Evolutionary conservation across 805 yeast species (phyloP), one percentile per base, ranked within the genome.

Genomic region (Sugiyamaella floridensis): DNA sequence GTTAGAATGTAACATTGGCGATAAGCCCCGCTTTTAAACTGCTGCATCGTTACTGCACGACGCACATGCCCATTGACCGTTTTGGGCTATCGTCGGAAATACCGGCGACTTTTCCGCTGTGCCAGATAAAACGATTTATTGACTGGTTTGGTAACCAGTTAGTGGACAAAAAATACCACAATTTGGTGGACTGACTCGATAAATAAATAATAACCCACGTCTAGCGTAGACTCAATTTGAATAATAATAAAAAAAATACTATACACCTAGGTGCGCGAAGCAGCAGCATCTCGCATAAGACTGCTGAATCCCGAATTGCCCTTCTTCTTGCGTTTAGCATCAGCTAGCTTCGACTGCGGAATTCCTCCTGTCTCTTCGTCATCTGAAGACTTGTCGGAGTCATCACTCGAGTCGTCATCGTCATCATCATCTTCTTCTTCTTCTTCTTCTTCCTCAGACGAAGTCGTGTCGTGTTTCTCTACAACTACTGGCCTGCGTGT

Each of bases 291-390:
- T 40, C 51, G 54, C 41, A 57, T 42, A 5, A 57, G 48, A 19
- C 53, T 53, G n/a, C 34, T 40, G 20, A 57, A 54, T 9, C 57
- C 58, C 12, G 51, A 45, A 45, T 55, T 57, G 34, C 45, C 26
- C 47, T 49, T 51, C 51, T 52, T 54, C 42, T 49, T 48, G n/a
- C 37, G 37, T 28, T 53, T 53, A 42, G 51, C 52, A 10, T 42
- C 41, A 40, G 58, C 58, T n/a, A 55, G 53, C 32, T 56, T 56
- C n/a, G 55, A 47, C 19, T 43, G 43, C 9, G 60, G 60, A 34
- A 57, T 52, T 1, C 40, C 49, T 12, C 42, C 58, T 40, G 51
- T 32, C 20, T 51, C 58, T 11, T 48, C 42, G 41, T 52, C 55
- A 14, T 29, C 49, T n/a, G 52, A 47, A 41, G 47, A 51, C 11